These are phyloP conservation scores for Mycena latifolia DNA, from an alignment of 768 basidiomycete species.

Conservation along the genomic window DNA sequence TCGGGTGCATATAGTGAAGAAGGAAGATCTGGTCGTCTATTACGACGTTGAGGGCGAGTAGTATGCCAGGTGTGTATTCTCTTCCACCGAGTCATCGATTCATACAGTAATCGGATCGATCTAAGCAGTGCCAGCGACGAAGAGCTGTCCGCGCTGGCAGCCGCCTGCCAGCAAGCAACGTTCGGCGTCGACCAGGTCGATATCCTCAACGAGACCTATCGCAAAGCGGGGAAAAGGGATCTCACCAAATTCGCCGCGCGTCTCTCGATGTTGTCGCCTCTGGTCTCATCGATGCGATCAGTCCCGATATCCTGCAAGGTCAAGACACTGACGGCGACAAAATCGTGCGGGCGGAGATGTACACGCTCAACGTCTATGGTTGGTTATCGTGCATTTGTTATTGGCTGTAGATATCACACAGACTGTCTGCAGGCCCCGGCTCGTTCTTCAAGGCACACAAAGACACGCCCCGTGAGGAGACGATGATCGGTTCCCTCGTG, in stretches of 20 bases:
- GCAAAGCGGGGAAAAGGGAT: too few relatives aligned
- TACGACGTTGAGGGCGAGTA: neutral
- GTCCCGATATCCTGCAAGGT: slow-evolving; percentile 36
- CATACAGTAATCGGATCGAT: too few relatives aligned
- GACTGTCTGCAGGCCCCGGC: slow-evolving; percentile 43
- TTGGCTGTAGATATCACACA: too few relatives aligned
- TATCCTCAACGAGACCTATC: too few relatives aligned
- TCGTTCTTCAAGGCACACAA: slow-evolving; percentile 16
- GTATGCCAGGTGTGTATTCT: too few relatives aligned
- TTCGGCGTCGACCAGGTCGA: too few relatives aligned
- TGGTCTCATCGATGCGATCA: slow-evolving; percentile 44
- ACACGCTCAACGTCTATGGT: slow-evolving; percentile 57
- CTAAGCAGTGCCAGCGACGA: too few relatives aligned
- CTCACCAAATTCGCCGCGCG: too few relatives aligned
- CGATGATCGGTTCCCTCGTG: slow-evolving; percentile 17
- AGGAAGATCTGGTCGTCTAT: neutral
- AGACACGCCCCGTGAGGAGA: slow-evolving; percentile 7
- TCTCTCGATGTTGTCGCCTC: slow-evolving; percentile 40
- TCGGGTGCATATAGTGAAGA: neutral
- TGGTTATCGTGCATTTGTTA: neutral
- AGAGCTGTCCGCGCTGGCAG: too few relatives aligned
- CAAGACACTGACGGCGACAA: slow-evolving; percentile 23
- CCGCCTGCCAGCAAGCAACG: too few relatives aligned
- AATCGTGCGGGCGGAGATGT: slow-evolving; percentile 44
- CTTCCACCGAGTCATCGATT: too few relatives aligned